Conservation (phyloP, 2,329 filamentous ascomycete species). For the Purpureocillium takamizusanense region DNA sequence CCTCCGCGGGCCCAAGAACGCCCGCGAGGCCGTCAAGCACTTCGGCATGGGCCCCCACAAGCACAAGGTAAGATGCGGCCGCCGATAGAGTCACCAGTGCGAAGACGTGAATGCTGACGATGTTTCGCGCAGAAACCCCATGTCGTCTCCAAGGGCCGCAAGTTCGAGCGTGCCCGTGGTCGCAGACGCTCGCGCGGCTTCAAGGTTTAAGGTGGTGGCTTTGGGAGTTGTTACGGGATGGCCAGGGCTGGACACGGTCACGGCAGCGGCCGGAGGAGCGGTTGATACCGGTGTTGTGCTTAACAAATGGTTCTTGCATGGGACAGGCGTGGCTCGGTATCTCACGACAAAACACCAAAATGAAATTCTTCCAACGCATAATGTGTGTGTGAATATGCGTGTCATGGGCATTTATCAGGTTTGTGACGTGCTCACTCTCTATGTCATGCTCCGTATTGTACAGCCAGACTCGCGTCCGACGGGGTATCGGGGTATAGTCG, state of each 20-base stretch:
- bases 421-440: too few relatives aligned
- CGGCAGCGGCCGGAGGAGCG: slow-evolving; percentile 11
- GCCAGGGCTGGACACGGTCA: slow-evolving; percentile 1
- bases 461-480: too few relatives aligned
- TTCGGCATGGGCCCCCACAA: slow-evolving; percentile 97
- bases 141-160: slow-evolving; percentile 96
- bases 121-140: slow-evolving; percentile 68
- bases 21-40: slow-evolving; percentile 97
- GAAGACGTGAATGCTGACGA: neutral
- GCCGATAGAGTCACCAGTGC: neutral
- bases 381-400: neutral
- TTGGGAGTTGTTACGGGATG: slow-evolving; percentile 10
- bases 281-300: slow-evolving; percentile 18
- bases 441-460: too few relatives aligned
- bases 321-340: slow-evolving; percentile 40
- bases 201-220: slow-evolving; percentile 77
- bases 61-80: slow-evolving; percentile 64
- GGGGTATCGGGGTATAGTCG: too few relatives aligned
- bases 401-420: too few relatives aligned
- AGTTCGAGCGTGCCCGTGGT: slow-evolving; percentile 99
- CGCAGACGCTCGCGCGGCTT: slow-evolving; percentile 97
- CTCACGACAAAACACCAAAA: slow-evolving; percentile 24
- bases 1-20: slow-evolving; percentile 96
- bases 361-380: slow-evolving; percentile 16
- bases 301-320: slow-evolving; percentile 29